Conservation (phyloP, 768 basidiomycete genomes). For the Rhizopogon sp. region DNA sequence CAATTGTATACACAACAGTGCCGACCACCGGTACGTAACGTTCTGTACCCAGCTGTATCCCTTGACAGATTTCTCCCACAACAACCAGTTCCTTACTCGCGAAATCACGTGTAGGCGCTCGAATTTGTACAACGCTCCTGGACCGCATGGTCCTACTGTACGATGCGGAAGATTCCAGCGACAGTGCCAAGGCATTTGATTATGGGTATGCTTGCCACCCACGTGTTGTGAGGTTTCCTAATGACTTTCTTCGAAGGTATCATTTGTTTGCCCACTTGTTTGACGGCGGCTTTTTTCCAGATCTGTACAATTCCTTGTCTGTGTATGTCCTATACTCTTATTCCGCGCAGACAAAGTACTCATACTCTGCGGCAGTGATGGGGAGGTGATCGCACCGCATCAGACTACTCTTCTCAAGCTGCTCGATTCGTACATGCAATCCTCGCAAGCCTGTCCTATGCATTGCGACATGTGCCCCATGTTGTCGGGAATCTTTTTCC, state of each 20-base stretch:
- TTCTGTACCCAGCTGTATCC: background rate
- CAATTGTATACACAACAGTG: constrained; percentile 63
- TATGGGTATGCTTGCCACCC: constrained; percentile 48
- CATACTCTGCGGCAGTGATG: constrained; percentile 36
- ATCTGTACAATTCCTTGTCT: constrained; percentile 54
- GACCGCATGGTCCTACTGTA: constrained; percentile 68
- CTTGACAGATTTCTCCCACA: constrained; percentile 1
- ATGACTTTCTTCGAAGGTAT: constrained; percentile 41
- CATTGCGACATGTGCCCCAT: constrained; percentile 49
- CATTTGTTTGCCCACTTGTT: constrained; percentile 60
- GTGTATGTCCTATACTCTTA: constrained; percentile 41
- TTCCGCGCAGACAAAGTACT: constrained; percentile 3
- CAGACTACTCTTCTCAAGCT: constrained; percentile 88
- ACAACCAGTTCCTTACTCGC: constrained; percentile 34
- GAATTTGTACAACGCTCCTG: constrained; percentile 63
- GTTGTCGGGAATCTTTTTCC: constrained; percentile 56
- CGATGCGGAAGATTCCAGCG: constrained; percentile 60
- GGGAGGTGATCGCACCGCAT: constrained; percentile 75
- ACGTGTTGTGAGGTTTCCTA: constrained; percentile 2
- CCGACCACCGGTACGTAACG: constrained; percentile 47
- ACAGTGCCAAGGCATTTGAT: constrained; percentile 68
- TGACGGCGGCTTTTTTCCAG: constrained; percentile 50
- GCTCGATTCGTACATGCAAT: constrained; percentile 78
- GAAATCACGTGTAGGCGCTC: constrained; percentile 49
- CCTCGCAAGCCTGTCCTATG: constrained; percentile 32